phyloP scores from a whole-genome alignment of 495 filamentous ascomycete genomes.

The Ascobolus immersus region DNA sequence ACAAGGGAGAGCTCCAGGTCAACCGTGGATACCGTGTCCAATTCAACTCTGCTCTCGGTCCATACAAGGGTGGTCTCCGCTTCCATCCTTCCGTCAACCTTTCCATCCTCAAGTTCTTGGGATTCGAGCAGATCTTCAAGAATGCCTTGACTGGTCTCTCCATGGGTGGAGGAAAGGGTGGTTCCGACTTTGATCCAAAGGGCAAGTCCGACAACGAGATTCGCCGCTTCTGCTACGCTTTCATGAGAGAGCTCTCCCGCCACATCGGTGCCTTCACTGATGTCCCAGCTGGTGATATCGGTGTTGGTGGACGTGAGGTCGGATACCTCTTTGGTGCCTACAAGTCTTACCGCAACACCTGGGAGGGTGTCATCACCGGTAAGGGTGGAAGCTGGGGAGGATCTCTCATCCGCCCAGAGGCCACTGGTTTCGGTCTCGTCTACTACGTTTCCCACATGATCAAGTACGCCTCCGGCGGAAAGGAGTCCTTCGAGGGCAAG shows the following conservation, averaged over 20 bases:
- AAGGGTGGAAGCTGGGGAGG: slow-evolving; percentile 89
- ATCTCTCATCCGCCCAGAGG: slow-evolving; percentile 82
- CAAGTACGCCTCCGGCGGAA: slow-evolving; percentile 48
- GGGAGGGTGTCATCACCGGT: slow-evolving; percentile 87
- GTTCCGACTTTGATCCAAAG: slow-evolving; percentile 97
- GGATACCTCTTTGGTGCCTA: slow-evolving; percentile 92
- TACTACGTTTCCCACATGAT: slow-evolving; percentile 98
- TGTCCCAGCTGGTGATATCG: slow-evolving; percentile 85
- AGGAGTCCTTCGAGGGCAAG: slow-evolving; percentile 73
- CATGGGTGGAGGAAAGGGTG: slow-evolving; percentile 97
- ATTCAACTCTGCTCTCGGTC: slow-evolving; percentile 94
- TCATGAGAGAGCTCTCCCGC: slow-evolving; percentile 83
- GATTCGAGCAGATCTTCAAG: slow-evolving; percentile 99
- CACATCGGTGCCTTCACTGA: slow-evolving; percentile 95
- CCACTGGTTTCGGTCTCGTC: slow-evolving; percentile 87
- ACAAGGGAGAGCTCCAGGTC: slow-evolving; percentile 67
- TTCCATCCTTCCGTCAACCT: slow-evolving; percentile 95
- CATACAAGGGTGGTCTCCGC: slow-evolving; percentile 91
- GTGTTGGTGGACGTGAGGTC: slow-evolving; percentile 70
- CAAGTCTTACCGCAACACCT: slow-evolving; percentile 63
- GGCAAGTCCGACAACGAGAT: slow-evolving; percentile 95
- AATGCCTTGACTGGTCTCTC: slow-evolving; percentile 92
- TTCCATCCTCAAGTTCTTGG: slow-evolving; percentile 92
- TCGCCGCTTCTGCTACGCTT: slow-evolving; percentile 83
- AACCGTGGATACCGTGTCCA: slow-evolving; percentile 95